A percentile compares a stretch with the other conserved stretches of the same genome.
phyloP scores from a whole-genome alignment of 2,329 filamentous ascomycete genomes.

The Botryosphaeria agaves region DNA sequence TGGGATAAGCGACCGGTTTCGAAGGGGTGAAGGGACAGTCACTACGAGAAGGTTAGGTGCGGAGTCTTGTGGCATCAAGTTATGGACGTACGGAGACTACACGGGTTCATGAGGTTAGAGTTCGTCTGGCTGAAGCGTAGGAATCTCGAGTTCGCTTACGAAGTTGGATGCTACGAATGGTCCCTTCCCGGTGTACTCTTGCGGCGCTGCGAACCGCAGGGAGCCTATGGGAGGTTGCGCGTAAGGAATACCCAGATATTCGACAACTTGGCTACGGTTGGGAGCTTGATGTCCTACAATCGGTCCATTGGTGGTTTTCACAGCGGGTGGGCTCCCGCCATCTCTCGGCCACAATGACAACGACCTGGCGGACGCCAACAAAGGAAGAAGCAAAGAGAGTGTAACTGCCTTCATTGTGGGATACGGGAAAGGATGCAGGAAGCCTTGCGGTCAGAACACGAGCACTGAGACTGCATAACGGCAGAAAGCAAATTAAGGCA shows the following conservation, averaged over 20 bases:
- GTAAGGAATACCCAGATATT: conserved; percentile 19
- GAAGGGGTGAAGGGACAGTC: conserved; percentile 2
- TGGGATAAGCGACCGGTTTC: background rate
- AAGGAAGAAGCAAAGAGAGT: too few species aligned
- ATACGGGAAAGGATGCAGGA: conserved; percentile 1
- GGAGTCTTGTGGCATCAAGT: conserved; percentile 3
- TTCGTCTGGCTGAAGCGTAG: background rate
- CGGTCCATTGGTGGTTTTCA: conserved; percentile 14
- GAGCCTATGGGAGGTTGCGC: conserved; percentile 15
- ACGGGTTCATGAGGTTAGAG: background rate
- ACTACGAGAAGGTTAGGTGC: too few species aligned
- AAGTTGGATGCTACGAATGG: background rate
- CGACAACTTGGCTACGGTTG: conserved; percentile 9
- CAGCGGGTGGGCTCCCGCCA: conserved; percentile 3
- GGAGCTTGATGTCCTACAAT: conserved; percentile 15
- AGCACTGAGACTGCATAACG: too few species aligned
- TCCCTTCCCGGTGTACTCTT: conserved; percentile 7
- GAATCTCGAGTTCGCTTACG: background rate
- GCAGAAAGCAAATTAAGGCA: too few species aligned
- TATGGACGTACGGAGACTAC: background rate
- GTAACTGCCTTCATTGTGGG: too few species aligned
- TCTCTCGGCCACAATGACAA: too few species aligned
- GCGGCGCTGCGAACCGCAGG: conserved; percentile 15
- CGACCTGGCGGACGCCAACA: too few species aligned
- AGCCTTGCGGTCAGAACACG: too few species aligned